Conservation (phyloP, 495 filamentous ascomycete genomes). For the Terfezia boudieri region DNA sequence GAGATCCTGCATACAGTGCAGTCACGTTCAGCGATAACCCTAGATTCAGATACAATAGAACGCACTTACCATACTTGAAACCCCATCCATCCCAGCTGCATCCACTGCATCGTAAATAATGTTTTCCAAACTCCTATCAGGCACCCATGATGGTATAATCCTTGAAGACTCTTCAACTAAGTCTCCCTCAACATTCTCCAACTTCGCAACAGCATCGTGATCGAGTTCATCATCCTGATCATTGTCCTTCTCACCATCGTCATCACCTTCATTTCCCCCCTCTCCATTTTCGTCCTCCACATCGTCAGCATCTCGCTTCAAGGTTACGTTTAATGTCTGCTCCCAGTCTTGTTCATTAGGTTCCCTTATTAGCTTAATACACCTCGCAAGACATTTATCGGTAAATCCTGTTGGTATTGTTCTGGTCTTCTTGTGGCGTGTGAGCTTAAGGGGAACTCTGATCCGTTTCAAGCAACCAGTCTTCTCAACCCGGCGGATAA, state of each 20-base stretch:
- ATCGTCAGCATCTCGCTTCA: conserved; percentile 18
- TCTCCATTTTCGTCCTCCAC: conserved; percentile 22
- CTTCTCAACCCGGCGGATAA: conserved; percentile 42
- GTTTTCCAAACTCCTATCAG: conserved; percentile 26
- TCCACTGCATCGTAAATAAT: conserved; percentile 32
- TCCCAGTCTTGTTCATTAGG: conserved; percentile 42
- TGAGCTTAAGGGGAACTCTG: conserved; percentile 32
- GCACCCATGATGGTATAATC: conserved; percentile 32
- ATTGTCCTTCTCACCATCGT: conserved; percentile 8
- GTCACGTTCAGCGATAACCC: conserved; percentile 1
- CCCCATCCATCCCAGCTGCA: conserved; percentile 28
- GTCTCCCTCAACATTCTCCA: conserved; percentile 17
- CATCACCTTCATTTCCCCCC: conserved; percentile 12
- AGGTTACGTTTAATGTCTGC: conserved; percentile 27
- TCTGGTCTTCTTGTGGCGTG: conserved; percentile 19
- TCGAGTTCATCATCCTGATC: conserved; percentile 22
- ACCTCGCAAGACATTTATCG: conserved; percentile 21
- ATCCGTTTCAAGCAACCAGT: conserved; percentile 49
- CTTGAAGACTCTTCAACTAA: conserved; percentile 11
- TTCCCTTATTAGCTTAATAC: conserved; percentile 54
- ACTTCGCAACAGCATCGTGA: conserved; percentile 13
- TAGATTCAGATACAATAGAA: background rate
- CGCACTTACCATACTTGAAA: conserved; percentile 27
- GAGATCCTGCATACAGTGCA: conserved; percentile 21
- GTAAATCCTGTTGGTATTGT: conserved; percentile 9